Base-by-base conservation (phyloP, 768 basidiomycete genomes). In the Neoboletus brunneissimus region DNA sequence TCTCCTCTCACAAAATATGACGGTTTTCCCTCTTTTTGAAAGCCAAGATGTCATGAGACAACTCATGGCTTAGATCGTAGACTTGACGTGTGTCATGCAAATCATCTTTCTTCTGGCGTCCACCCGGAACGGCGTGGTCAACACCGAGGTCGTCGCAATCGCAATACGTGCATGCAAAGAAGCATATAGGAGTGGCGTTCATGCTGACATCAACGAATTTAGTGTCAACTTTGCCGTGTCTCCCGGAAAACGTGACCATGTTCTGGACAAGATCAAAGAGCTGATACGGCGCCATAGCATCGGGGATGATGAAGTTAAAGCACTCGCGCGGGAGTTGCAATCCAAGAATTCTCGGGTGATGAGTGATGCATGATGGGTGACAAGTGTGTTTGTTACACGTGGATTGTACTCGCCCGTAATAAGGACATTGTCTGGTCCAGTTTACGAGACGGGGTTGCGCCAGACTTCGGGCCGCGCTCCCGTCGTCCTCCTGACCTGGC, bases 41-140 rank as follows among this genome's bases (percentile, higher is more conserved):
- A 57, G 53, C 25, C 51, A 42, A 12, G 37, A 38, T 3, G 22
- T 16, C 22, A 44, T 54, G 2, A 40, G n/a, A 29, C 37, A 27
- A 5, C 45, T 56, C 43, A 49, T 49, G 48, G 35, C 48, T 4
- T 49, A 49, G 35, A 49, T 49, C 0, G 43, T 56, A 1, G 51
- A 54, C 43, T 29, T 56, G 12, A 56, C 35, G 4, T 56, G 43
- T 20, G 43, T 54, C 18, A 54, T 54, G 55, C 42, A 53, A 4
- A 32, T 45, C 27, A 18, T 53, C 7, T 56, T 56, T 9, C 48
- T 49, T 3, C 23, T 44, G 16, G 23, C 15, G 16, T 25, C 16
- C 9, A 23, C 23, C 42, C 13, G 23, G 42, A 16, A 25, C 15
- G 22, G 43, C 23, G 23, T 25, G 4, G 23, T 25, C 4, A 18